Percentiles rank a stretch among this genome's conserved stretches.
Conservation (phyloP, 2,329 filamentous ascomycete genomes). For the Trichoderma hamatum region DNA sequence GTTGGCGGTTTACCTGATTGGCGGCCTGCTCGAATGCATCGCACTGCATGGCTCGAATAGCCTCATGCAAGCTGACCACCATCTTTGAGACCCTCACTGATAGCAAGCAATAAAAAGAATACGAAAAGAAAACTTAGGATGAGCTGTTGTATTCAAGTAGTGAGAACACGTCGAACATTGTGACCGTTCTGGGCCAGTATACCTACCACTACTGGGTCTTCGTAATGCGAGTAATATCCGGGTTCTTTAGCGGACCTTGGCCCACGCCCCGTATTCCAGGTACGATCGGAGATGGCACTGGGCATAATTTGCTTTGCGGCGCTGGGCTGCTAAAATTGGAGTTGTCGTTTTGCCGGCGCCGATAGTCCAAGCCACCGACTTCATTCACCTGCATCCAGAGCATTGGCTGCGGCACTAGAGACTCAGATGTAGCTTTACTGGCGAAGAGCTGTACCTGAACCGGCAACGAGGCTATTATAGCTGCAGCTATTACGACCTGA, state of each 20-base stretch:
- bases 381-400: neutral
- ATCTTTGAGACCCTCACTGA: neutral
- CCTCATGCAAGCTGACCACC: constrained; percentile 21
- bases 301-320: constrained; percentile 2
- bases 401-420: neutral
- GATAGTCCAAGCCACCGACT: neutral
- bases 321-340: constrained; percentile 4
- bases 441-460: neutral
- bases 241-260: neutral
- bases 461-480: neutral
- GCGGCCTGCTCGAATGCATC: neutral
- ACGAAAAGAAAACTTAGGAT: neutral
- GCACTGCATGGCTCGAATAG: neutral
- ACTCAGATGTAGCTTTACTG: neutral
- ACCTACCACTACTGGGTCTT: neutral
- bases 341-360: neutral
- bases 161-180: neutral
- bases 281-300: constrained; percentile 18
- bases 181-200: constrained; percentile 1
- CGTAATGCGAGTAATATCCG: constrained; percentile 20
- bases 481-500: neutral
- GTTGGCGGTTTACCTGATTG: neutral
- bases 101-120: neutral
- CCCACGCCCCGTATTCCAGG: constrained; percentile 11
- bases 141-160: neutral